Percentiles rank a stretch among this genome's conserved stretches.
phyloP scores from a whole-genome alignment of 495 filamentous ascomycete genomes.

The Trichocladium antarcticum region DNA sequence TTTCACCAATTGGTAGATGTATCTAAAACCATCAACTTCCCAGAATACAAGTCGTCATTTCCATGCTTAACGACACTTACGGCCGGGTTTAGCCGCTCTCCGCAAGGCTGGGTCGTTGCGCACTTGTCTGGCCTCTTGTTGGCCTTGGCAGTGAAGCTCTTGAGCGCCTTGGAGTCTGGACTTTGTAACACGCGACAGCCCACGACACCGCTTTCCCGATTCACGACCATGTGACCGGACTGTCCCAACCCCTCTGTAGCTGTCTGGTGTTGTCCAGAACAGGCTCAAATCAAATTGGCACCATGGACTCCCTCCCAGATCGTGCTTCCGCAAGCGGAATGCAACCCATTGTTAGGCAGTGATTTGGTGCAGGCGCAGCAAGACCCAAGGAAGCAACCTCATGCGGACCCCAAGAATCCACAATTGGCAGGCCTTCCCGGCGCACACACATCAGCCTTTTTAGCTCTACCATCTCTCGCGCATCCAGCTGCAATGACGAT shows the following conservation, averaged over 20 bases:
- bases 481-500: slow-evolving; percentile 10
- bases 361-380: slow-evolving; percentile 11
- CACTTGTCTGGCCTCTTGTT: too few relatives aligned
- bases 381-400: slow-evolving; percentile 1
- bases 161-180: slow-evolving; percentile 17
- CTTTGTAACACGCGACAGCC: slow-evolving; percentile 19
- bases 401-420: slow-evolving; percentile 6
- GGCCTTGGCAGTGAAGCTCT: not conserved
- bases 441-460: slow-evolving; percentile 25
- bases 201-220: not conserved
- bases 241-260: not conserved
- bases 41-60: too few relatives aligned
- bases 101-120: too few relatives aligned
- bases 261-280: not conserved
- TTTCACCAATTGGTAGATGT: too few relatives aligned
- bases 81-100: too few relatives aligned
- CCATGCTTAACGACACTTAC: too few relatives aligned
- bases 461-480: slow-evolving; percentile 7
- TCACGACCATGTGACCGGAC: slow-evolving; percentile 1
- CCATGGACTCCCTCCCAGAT: not conserved
- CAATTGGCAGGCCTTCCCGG: slow-evolving; percentile 1
- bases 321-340: slow-evolving; percentile 6
- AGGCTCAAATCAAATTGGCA: not conserved
- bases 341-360: slow-evolving; percentile 15
- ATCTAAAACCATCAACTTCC: too few relatives aligned